Base-by-base conservation (phyloP, 2,329 filamentous ascomycete genomes). In the Pseudopyrenochaeta lycopersici region DNA sequence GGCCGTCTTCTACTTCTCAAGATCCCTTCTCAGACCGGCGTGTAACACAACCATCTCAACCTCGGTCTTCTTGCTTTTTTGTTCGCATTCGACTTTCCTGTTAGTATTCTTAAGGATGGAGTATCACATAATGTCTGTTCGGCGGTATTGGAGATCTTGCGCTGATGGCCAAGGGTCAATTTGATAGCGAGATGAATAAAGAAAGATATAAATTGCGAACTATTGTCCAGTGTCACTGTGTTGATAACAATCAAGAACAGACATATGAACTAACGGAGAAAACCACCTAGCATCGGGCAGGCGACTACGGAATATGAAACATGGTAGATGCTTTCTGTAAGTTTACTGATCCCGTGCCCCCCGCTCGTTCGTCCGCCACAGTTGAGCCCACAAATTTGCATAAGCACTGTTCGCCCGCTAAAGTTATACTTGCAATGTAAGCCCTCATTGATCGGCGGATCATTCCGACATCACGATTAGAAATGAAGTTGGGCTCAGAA, bases 131-230 rank as follows among this genome's bases (percentile, higher is more conserved):
- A 60, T 65, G 56, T 55, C 4, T 46, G 55, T 45, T 54, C 33
- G 33, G 45, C 38, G 52, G 44, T 52, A 33, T 49, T 46, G 47
- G 49, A 46, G 52, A 40, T 20, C n/a, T 33, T 52, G 33, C 46
- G 50, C 52, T 55, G 47, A 58, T 52, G 45, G 60, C 49, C 40
- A 42, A 30, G 31, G 52, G 56, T 60, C 57, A 60, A 42, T 62
- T 54, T 63, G 60, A 62, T 58, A 58, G 56, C 54, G 54, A 57
- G 62, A 63, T 45, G 56, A 62, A 66, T 56, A 38, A 62, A 65
- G 47, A 66, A 65, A 55, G 39, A 61, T 53, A 32, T 54, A 63
- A 66, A 68, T 64, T 67, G 62, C 38, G 52, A 54, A 39, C 11
- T 27, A 21, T 17, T 14, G 30, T 38, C 27, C 27, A 30, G 39